phyloP scores from a whole-genome alignment of 2,329 filamentous ascomycete genomes.

The Simplicillium aogashimaense region DNA sequence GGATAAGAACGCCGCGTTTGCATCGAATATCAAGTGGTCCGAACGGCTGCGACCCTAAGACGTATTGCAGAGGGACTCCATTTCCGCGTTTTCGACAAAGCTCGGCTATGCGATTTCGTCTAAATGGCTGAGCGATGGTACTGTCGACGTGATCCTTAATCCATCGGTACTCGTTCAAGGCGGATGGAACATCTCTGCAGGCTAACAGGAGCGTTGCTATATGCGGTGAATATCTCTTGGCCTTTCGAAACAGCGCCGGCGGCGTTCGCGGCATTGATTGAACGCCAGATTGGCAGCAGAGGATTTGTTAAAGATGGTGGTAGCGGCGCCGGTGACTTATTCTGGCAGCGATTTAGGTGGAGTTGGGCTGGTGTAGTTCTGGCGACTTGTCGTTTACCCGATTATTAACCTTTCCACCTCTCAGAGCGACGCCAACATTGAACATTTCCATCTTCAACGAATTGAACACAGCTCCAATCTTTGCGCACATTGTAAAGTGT shows the following conservation, averaged over 20 bases:
- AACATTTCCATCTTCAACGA: too few relatives aligned
- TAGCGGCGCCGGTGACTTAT: too few relatives aligned
- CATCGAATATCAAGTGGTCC: conserved; percentile 73
- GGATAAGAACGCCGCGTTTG: conserved; percentile 71
- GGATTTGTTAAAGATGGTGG: not conserved
- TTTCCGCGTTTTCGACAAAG: conserved; percentile 39
- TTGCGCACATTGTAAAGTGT: too few relatives aligned
- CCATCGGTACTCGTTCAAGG: conserved; percentile 64
- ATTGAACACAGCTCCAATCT: too few relatives aligned
- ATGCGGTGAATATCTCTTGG: conserved; percentile 41
- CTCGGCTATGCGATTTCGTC: conserved; percentile 17
- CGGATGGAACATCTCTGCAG: conserved; percentile 53
- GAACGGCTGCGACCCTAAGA: conserved; percentile 83
- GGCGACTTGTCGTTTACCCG: conserved; percentile 13
- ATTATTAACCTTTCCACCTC: conserved; percentile 16
- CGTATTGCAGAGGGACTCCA: conserved; percentile 79
- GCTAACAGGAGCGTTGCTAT: conserved; percentile 52
- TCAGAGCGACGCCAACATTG: not conserved
- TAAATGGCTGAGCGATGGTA: conserved; percentile 7
- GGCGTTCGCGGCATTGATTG: conserved; percentile 51
- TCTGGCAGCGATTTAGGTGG: not conserved
- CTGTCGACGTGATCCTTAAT: conserved; percentile 48
- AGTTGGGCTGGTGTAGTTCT: not conserved
- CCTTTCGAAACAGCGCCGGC: conserved; percentile 45
- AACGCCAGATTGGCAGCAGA: too few relatives aligned